Conservation (phyloP, 2,329 filamentous ascomycete species). For the Colletotrichum sp. region DNA sequence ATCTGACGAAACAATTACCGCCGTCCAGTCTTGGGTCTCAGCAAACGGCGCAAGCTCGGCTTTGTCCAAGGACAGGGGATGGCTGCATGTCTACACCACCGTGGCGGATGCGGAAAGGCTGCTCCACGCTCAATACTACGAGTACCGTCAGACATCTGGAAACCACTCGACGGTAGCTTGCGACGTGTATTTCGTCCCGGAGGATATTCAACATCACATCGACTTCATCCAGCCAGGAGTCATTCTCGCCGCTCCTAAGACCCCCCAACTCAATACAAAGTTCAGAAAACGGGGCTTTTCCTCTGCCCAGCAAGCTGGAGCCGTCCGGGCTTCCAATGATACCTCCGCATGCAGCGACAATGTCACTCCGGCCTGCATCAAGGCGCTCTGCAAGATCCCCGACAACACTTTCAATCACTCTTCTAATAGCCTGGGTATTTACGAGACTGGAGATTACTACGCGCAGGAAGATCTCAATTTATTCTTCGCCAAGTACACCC, state of each 20-base stretch:
- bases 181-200: not conserved
- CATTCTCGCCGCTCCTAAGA: not conserved
- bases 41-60: rapidly evolving
- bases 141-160: not conserved
- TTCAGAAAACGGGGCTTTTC: not conserved
- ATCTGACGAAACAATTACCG: not conserved
- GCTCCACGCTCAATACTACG: not conserved
- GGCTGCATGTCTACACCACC: not conserved
- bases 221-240: not conserved
- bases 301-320: not conserved
- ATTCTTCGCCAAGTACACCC: not conserved
- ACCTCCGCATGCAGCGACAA: not conserved
- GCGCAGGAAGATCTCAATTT: not conserved
- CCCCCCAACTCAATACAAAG: not conserved
- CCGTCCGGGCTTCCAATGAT: not conserved
- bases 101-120: not conserved
- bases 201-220: not conserved
- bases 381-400: not conserved
- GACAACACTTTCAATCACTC: not conserved
- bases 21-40: not conserved
- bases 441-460: not conserved
- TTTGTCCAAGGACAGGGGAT: not conserved
- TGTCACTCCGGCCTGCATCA: not conserved
- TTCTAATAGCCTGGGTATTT: not conserved
- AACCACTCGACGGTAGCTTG: not conserved